Conservation (phyloP, 2,329 filamentous ascomycete genomes). For the Cladorrhinum sp. region DNA sequence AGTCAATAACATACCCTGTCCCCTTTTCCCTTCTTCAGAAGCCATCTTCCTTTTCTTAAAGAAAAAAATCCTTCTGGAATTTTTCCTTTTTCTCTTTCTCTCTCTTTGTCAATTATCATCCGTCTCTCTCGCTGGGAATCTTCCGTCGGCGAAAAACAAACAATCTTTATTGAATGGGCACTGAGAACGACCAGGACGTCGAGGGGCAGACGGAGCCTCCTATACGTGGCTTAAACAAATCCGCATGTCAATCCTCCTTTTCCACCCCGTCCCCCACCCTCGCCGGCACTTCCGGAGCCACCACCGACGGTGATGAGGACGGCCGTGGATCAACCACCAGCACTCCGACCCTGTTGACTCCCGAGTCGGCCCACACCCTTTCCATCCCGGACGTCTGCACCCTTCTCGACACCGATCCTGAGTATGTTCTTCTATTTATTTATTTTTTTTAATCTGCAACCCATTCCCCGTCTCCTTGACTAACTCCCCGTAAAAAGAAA, state of each 20-base stretch:
- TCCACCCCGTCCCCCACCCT: constrained; percentile 25
- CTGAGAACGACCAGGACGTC: constrained; percentile 20
- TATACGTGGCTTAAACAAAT: constrained; percentile 31
- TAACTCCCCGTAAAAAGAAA: constrained; percentile 32
- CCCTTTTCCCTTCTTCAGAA: neutral
- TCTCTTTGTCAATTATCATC: neutral
- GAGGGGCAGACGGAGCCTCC: constrained; percentile 33
- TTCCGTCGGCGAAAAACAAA: constrained; percentile 23
- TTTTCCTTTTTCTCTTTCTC: constrained; percentile 6
- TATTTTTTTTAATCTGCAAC: too few relatives aligned
- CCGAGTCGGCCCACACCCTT: constrained; percentile 29
- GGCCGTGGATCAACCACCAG: constrained; percentile 15
- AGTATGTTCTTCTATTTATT: too few relatives aligned
- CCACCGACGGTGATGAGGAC: constrained; percentile 16
- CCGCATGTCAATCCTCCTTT: constrained; percentile 15
- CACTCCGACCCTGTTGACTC: constrained; percentile 26
- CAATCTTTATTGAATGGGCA: constrained; percentile 20
- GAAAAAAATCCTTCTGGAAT: constrained; percentile 12
- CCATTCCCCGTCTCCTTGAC: too few relatives aligned
- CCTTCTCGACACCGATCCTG: constrained; percentile 26
- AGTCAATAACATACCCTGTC: neutral
- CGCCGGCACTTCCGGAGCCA: constrained; percentile 19
- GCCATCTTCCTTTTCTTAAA: constrained; percentile 1
- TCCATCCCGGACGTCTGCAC: constrained; percentile 25
- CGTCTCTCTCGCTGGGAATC: constrained; percentile 12